Evolutionary conservation across 192 early-diverging fungal species (phyloP).

Genomic region (Entomortierella lignicola): DNA sequence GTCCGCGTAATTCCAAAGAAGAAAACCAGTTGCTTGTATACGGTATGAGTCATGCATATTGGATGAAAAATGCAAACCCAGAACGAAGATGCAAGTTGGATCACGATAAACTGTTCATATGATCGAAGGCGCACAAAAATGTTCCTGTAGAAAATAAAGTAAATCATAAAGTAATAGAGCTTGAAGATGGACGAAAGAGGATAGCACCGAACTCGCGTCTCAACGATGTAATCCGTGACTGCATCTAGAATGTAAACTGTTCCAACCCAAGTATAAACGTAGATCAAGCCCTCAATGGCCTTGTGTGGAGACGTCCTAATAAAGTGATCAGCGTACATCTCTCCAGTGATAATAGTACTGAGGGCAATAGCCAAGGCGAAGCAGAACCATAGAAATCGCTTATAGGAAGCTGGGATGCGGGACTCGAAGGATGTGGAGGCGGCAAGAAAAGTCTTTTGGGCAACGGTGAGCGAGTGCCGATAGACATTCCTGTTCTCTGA

Average conservation of each 20-base stretch:
- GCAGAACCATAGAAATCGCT: conserved; percentile 84
- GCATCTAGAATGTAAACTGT: conserved; percentile 76
- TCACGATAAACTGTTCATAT: conserved; percentile 70
- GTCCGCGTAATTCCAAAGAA: conserved; percentile 69
- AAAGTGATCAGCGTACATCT: conserved; percentile 74
- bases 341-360: conserved; percentile 74
- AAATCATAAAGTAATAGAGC: conserved; percentile 84
- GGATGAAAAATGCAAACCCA: conserved; percentile 84
- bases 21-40: conserved; percentile 62
- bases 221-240: conserved; percentile 74
- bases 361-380: conserved; percentile 73
- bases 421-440: conserved; percentile 51
- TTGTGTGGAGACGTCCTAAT: conserved; percentile 61
- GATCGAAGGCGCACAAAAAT: conserved; percentile 79
- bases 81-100: conserved; percentile 77
- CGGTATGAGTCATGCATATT: conserved; percentile 71
- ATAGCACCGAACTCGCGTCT: conserved; percentile 70
- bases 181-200: conserved; percentile 77
- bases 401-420: conserved; percentile 75
- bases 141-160: conserved; percentile 86
- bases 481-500: conserved; percentile 59
- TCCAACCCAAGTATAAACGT: conserved; percentile 81
- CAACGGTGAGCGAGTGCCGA: conserved; percentile 59
- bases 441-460: conserved; percentile 67
- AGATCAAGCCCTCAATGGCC: conserved; percentile 70